These are phyloP conservation scores for Chaetomium cochliodes DNA, from an alignment of 495 filamentous ascomycete species.

Conservation along the genomic window DNA sequence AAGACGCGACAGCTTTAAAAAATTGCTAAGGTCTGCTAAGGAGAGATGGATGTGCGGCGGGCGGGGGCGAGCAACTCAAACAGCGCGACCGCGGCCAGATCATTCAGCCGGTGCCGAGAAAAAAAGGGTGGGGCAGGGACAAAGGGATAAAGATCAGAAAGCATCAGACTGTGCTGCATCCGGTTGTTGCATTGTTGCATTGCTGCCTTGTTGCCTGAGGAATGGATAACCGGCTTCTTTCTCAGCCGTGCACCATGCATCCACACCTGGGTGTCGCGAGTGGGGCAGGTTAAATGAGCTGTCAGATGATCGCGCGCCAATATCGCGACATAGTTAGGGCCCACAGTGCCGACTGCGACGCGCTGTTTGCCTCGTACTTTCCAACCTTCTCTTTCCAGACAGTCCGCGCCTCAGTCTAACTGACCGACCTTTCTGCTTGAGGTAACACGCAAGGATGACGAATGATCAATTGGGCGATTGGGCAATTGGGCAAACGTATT, in stretches of 20 bases:
- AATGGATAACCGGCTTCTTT: conserved; percentile 1
- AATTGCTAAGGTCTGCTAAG: conserved; percentile 43
- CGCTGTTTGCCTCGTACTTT: conserved; percentile 27
- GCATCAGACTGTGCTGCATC: too few species aligned
- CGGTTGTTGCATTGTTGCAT: too few species aligned
- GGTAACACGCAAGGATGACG: background rate
- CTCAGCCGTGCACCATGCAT: too few species aligned
- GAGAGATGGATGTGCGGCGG: conserved; percentile 29
- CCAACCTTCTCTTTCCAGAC: conserved; percentile 12
- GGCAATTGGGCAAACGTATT: conserved; percentile 3
- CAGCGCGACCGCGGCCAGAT: conserved; percentile 24
- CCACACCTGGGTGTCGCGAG: background rate
- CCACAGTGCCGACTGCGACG: conserved; percentile 33
- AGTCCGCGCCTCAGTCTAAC: background rate
- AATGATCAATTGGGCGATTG: background rate
- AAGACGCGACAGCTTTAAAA: conserved; percentile 22
- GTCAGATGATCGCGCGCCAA: conserved; percentile 38
- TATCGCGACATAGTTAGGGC: conserved; percentile 29
- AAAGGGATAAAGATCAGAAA: too few species aligned
- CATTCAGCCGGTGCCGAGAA: conserved; percentile 29
- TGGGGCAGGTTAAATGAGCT: conserved; percentile 10
- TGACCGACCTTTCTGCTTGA: background rate
- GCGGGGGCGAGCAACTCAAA: conserved; percentile 26
- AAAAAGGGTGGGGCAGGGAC: background rate
- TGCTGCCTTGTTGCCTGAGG: background rate